phyloP scores from a whole-genome alignment of 495 filamentous ascomycete genomes.

The Acidomyces sp. region DNA sequence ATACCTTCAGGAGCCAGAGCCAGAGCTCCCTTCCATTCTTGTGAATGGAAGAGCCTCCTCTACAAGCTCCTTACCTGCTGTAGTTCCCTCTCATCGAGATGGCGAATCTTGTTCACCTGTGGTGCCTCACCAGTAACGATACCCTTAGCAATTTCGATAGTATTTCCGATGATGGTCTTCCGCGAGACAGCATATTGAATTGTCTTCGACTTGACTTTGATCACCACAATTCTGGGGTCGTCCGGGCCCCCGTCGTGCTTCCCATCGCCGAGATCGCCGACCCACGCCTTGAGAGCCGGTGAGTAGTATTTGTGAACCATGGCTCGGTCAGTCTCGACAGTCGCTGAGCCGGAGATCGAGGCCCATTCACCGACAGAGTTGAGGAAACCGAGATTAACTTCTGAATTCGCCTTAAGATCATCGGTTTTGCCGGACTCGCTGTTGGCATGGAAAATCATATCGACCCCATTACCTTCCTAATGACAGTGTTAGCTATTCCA shows the following conservation, averaged over 20 bases:
- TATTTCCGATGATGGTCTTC: constrained; percentile 43
- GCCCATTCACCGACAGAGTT: constrained; percentile 66
- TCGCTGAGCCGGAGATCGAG: constrained; percentile 60
- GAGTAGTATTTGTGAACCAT: constrained; percentile 67
- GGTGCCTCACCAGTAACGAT: constrained; percentile 58
- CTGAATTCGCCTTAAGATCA: constrained; percentile 60
- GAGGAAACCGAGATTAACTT: constrained; percentile 79
- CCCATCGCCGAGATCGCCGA: constrained; percentile 83
- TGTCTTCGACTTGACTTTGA: constrained; percentile 49
- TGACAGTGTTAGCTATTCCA: constrained; percentile 2
- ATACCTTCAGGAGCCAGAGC: too few relatives aligned
- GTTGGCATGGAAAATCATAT: constrained; percentile 89
- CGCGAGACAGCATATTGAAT: constrained; percentile 47
- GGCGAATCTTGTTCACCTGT: constrained; percentile 62
- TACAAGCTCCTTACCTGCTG: constrained; percentile 21
- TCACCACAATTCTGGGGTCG: constrained; percentile 67
- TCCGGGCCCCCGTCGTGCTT: constrained; percentile 68
- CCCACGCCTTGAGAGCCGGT: constrained; percentile 64
- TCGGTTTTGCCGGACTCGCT: constrained; percentile 84
- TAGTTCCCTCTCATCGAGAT: constrained; percentile 59
- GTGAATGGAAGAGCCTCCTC: neutral
- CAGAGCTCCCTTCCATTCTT: neutral
- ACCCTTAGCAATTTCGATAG: constrained; percentile 62
- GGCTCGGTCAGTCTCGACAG: constrained; percentile 52
- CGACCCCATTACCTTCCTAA: constrained; percentile 64